Percentiles rank a stretch among this genome's conserved stretches.
These are phyloP conservation scores for Chlorociboria aeruginascens DNA, from an alignment of 495 filamentous ascomycete species.

Conservation along the genomic window DNA sequence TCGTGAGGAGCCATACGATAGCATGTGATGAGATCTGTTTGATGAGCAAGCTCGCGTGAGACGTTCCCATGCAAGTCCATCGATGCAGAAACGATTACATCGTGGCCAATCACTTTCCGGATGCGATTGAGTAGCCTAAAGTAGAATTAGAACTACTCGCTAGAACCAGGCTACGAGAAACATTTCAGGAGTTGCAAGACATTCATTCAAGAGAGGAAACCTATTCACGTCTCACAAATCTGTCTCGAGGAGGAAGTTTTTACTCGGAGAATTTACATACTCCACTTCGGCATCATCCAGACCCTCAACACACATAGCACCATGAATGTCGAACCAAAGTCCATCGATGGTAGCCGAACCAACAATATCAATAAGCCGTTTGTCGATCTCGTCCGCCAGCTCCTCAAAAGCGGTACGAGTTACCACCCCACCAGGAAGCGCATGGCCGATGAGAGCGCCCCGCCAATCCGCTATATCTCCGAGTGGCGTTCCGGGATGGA, in stretches of 20 bases:
- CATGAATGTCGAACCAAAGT: conserved; percentile 48
- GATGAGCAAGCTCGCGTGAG: conserved; percentile 36
- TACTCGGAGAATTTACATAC: not conserved
- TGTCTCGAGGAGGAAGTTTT: no score
- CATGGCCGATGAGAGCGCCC: conserved; percentile 41
- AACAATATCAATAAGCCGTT: conserved; percentile 26
- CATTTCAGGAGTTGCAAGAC: no score
- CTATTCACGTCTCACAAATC: no score
- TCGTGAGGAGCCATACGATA: conserved; percentile 45
- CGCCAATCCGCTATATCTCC: conserved; percentile 34
- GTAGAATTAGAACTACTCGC: no score
- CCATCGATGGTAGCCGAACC: conserved; percentile 28
- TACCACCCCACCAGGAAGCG: conserved; percentile 41
- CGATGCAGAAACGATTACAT: conserved; percentile 40
- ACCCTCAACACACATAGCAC: conserved; percentile 44
- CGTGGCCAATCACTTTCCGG: conserved; percentile 32
- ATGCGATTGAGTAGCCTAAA: conserved; percentile 31
- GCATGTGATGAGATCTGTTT: conserved; percentile 41
- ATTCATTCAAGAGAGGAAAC: no score
- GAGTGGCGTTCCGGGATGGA: conserved; percentile 29
- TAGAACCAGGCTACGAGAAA: no score
- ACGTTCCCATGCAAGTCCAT: conserved; percentile 51
- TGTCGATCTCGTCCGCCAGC: conserved; percentile 35
- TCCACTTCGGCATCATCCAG: conserved; percentile 40
- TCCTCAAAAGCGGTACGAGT: conserved; percentile 34